Percentiles rank a stretch among this genome's conserved stretches.
These are phyloP conservation scores for Plasmodium berghei DNA, from an alignment of 169 alveolate genomes.

Conservation along the genomic window DNA sequence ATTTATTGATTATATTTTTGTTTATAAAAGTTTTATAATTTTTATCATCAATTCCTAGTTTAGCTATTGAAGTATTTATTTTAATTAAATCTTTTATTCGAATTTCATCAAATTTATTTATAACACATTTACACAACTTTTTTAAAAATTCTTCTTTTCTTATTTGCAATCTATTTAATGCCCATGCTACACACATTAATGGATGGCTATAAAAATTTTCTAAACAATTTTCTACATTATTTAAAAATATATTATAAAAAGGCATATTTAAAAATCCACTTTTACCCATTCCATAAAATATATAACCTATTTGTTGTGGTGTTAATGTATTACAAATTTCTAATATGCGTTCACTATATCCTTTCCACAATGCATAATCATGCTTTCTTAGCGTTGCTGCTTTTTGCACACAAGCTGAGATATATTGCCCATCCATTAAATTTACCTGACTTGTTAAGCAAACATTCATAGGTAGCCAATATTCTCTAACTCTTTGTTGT, in stretches of 20 bases:
- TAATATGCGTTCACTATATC: slow-evolving; percentile 71
- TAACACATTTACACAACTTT: slow-evolving; percentile 75
- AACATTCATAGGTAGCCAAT: slow-evolving; percentile 89
- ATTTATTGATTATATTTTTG: slow-evolving; percentile 77
- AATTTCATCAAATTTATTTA: slow-evolving; percentile 77
- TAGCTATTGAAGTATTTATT: slow-evolving; percentile 81
- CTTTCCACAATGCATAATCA: slow-evolving; percentile 85
- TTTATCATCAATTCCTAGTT: slow-evolving; percentile 74
- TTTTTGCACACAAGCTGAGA: slow-evolving; percentile 88
- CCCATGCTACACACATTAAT: slow-evolving; percentile 89
- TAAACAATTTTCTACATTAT: slow-evolving; percentile 77
- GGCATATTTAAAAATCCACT: slow-evolving; percentile 79
- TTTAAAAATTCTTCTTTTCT: slow-evolving; percentile 57
- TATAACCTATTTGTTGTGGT: slow-evolving; percentile 89
- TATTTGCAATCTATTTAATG: slow-evolving; percentile 81
- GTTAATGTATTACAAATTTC: slow-evolving; percentile 82
- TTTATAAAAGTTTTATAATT: slow-evolving; percentile 77
- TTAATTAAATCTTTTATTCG: slow-evolving; percentile 82
- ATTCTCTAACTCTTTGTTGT: slow-evolving; percentile 89
- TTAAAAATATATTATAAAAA: slow-evolving; percentile 80
- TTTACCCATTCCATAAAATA: slow-evolving; percentile 89
- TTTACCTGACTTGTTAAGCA: slow-evolving; percentile 84
- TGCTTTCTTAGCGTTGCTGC: slow-evolving; percentile 90
- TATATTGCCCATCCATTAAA: slow-evolving; percentile 84
- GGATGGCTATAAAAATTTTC: slow-evolving; percentile 83